phyloP scores from a whole-genome alignment of 306 rosid genomes.

The Carpinus viminea region DNA sequence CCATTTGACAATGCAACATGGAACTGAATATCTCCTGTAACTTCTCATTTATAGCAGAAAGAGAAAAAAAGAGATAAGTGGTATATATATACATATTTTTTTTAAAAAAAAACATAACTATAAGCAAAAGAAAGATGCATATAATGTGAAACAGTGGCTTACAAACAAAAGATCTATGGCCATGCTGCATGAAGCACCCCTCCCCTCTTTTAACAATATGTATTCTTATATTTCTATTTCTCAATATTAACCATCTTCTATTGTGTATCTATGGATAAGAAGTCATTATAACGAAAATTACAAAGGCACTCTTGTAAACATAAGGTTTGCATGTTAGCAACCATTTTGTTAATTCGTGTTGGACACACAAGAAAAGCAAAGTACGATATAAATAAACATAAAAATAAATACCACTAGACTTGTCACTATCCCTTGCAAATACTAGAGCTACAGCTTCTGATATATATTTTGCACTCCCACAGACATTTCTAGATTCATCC shows the following conservation, averaged over 20 bases:
- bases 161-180: neutral
- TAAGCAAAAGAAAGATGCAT: neutral
- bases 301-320: neutral
- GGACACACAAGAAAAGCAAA: conserved; percentile 8
- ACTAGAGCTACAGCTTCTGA: conserved; percentile 72
- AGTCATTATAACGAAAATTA: too few relatives aligned
- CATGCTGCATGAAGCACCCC: neutral
- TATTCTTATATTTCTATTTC: neutral
- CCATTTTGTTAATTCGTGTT: neutral
- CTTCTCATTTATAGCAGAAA: conserved; percentile 19
- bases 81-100: too few relatives aligned
- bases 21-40: conserved; percentile 56
- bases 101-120: neutral
- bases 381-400: conserved; percentile 10
- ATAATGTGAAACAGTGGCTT: neutral
- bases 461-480: conserved; percentile 28
- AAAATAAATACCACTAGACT: conserved; percentile 48
- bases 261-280: neutral
- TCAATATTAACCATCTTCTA: neutral
- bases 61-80: neutral
- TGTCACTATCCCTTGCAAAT: conserved; percentile 61
- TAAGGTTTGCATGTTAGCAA: neutral
- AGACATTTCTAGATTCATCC: conserved; percentile 37
- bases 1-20: conserved; percentile 67
- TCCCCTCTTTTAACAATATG: neutral